Evolutionary conservation across 768 basidiomycete species (phyloP).

Genomic region (Russula ochroleuca): DNA sequence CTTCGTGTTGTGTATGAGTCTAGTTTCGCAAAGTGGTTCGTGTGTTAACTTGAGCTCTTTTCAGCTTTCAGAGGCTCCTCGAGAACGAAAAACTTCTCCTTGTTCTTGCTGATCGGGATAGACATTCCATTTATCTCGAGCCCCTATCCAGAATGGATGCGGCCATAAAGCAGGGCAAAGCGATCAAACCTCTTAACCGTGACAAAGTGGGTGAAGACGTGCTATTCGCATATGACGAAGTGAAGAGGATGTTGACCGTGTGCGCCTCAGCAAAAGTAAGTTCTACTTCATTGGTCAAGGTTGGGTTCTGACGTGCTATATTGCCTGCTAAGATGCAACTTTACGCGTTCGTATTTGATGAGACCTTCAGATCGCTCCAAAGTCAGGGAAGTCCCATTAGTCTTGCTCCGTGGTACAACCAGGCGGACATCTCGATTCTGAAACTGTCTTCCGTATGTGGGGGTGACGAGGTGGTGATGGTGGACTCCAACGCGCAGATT

Average conservation of each 20-base stretch:
- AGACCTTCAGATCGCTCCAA: slow-evolving; percentile 40
- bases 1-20: slow-evolving; percentile 4
- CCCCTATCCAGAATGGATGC: slow-evolving; percentile 3
- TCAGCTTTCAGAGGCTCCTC: slow-evolving; percentile 20
- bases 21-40: neutral
- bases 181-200: slow-evolving; percentile 34
- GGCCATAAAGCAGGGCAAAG: neutral
- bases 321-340: slow-evolving; percentile 33
- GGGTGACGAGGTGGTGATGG: slow-evolving; percentile 48
- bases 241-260: slow-evolving; percentile 46
- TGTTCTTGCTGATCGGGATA: slow-evolving; percentile 4
- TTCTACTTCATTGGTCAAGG: neutral
- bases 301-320: neutral
- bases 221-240: slow-evolving; percentile 50
- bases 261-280: slow-evolving; percentile 43
- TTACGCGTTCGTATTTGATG: slow-evolving; percentile 47
- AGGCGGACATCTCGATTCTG: slow-evolving; percentile 30
- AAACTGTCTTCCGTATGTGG: slow-evolving; percentile 45
- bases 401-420: slow-evolving; percentile 43
- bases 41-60: neutral
- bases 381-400: slow-evolving; percentile 40
- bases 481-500: slow-evolving; percentile 43
- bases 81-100: slow-evolving; percentile 18
- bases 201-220: slow-evolving; percentile 46
- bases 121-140: slow-evolving; percentile 15